A percentile compares a stretch with the other conserved stretches of the same genome.
Evolutionary conservation across 768 basidiomycete genomes (phyloP).

Genomic region (Tremella fuciformis): DNA sequence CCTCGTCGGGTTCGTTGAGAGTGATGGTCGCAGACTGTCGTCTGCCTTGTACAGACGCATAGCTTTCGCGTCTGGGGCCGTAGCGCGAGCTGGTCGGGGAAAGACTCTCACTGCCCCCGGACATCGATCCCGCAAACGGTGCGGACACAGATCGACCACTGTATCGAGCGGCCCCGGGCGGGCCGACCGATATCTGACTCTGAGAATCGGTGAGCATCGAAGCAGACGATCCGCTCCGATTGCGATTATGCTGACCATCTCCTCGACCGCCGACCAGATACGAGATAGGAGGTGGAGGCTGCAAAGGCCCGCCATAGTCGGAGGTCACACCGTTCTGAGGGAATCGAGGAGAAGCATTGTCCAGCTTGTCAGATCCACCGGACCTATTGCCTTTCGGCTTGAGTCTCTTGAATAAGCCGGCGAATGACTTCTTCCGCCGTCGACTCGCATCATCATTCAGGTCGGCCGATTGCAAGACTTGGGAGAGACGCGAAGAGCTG

Average conservation of each 20-base stretch:
- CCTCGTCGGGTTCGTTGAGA: constrained; percentile 9
- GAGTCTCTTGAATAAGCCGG: constrained; percentile 48
- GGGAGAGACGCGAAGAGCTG: constrained; percentile 27
- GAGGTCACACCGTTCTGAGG: constrained; percentile 7
- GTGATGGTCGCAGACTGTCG: constrained; percentile 5
- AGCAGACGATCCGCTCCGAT: constrained; percentile 33
- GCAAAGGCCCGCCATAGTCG: constrained; percentile 59
- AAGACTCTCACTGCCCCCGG: constrained; percentile 37
- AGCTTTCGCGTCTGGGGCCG: constrained; percentile 28
- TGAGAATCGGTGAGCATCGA: constrained; percentile 32
- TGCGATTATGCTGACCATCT: constrained; percentile 29
- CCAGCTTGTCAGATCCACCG: constrained; percentile 6
- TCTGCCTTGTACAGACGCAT: constrained; percentile 17
- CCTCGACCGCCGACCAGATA: constrained; percentile 64
- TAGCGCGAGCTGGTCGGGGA: constrained; percentile 44
- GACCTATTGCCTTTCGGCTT: constrained; percentile 47
- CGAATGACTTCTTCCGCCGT: constrained; percentile 46
- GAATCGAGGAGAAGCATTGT: constrained; percentile 1
- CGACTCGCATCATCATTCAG: constrained; percentile 19
- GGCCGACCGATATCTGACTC: too few species aligned
- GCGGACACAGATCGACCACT: constrained; percentile 44
- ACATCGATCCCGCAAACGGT: constrained; percentile 36
- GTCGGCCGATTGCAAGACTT: constrained; percentile 22
- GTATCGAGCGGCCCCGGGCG: constrained; percentile 6
- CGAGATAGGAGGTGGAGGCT: constrained; percentile 86